A percentile compares a stretch with the other conserved stretches of the same genome.
Evolutionary conservation across 2,329 filamentous ascomycete genomes (phyloP).

Genomic region (Dothideomycetes sp.): DNA sequence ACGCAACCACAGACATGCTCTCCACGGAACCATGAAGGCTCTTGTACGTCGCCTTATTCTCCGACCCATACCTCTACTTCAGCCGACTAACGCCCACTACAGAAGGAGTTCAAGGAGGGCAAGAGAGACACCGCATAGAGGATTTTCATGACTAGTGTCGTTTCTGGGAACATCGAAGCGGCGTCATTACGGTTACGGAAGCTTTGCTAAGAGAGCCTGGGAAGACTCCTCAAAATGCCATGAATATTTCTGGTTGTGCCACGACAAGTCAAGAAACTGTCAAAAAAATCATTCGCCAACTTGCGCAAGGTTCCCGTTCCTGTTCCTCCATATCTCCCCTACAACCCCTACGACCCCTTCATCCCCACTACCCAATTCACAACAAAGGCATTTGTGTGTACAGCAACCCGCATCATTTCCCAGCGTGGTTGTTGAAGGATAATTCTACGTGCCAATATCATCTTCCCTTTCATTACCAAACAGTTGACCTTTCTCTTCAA

Average conservation of each 20-base stretch:
- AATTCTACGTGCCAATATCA: slow-evolving; percentile 52
- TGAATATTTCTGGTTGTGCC: slow-evolving; percentile 9
- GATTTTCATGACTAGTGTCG: slow-evolving; percentile 9
- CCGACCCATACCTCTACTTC: neutral
- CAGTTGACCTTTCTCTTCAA: slow-evolving; percentile 40
- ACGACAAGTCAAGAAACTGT: neutral
- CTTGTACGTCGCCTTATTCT: slow-evolving; percentile 55
- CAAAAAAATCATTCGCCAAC: neutral
- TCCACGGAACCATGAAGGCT: slow-evolving; percentile 97
- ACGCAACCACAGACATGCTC: slow-evolving; percentile 98
- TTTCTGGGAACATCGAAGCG: slow-evolving; percentile 4
- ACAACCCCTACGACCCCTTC: no score
- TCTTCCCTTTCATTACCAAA: slow-evolving; percentile 53
- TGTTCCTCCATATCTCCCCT: slow-evolving; percentile 1
- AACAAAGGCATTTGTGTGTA: slow-evolving; percentile 58
- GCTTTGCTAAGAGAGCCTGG: slow-evolving; percentile 9
- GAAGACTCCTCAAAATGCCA: slow-evolving; percentile 8
- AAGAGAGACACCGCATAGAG: slow-evolving; percentile 77
- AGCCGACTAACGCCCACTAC: slow-evolving; percentile 22
- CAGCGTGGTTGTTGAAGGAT: slow-evolving; percentile 57
- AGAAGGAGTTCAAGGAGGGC: slow-evolving; percentile 98
- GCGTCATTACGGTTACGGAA: slow-evolving; percentile 9
- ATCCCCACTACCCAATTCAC: slow-evolving; percentile 10
- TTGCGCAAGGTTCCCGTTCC: slow-evolving; percentile 1
- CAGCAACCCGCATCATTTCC: slow-evolving; percentile 50